phyloP scores from a whole-genome alignment of 1,284 basidiomycete genomes.

The Tilletiopsis washingtonensis region DNA sequence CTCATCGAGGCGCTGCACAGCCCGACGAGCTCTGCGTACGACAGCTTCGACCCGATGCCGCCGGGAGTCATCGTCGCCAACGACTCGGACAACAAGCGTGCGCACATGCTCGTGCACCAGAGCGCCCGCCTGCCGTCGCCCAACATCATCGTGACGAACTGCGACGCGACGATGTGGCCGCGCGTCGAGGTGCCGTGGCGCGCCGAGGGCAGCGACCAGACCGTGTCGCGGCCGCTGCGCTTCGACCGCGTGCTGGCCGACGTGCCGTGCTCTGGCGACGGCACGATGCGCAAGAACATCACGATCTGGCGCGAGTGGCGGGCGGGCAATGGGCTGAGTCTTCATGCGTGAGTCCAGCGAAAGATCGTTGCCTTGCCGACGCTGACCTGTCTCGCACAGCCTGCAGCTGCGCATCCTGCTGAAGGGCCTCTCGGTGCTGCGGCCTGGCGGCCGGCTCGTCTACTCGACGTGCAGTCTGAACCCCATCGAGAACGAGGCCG shows the following conservation, averaged over 20 bases:
- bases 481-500: constrained; percentile 95
- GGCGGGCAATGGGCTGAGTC: constrained; percentile 76
- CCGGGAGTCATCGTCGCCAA: constrained; percentile 75
- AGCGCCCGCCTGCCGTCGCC: constrained; percentile 88
- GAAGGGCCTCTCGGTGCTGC: constrained; percentile 83
- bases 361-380: neutral
- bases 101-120: constrained; percentile 95
- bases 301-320: constrained; percentile 94
- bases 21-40: constrained; percentile 22
- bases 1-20: constrained; percentile 76
- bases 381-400: constrained; percentile 48
- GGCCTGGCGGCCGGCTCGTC: constrained; percentile 77
- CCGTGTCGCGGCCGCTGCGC: constrained; percentile 53
- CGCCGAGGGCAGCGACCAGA: constrained; percentile 29
- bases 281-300: constrained; percentile 87
- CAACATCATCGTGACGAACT: constrained; percentile 87
- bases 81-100: constrained; percentile 85
- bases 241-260: constrained; percentile 95
- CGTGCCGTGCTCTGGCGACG: constrained; percentile 96
- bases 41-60: constrained; percentile 40
- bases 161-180: constrained; percentile 82
- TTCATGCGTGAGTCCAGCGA: constrained; percentile 63
- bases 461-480: constrained; percentile 98
- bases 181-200: constrained; percentile 37
- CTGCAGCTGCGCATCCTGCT: constrained; percentile 86